Conservation (phyloP, 352 stramenopile genomes). For the Phytophthora constricta region DNA sequence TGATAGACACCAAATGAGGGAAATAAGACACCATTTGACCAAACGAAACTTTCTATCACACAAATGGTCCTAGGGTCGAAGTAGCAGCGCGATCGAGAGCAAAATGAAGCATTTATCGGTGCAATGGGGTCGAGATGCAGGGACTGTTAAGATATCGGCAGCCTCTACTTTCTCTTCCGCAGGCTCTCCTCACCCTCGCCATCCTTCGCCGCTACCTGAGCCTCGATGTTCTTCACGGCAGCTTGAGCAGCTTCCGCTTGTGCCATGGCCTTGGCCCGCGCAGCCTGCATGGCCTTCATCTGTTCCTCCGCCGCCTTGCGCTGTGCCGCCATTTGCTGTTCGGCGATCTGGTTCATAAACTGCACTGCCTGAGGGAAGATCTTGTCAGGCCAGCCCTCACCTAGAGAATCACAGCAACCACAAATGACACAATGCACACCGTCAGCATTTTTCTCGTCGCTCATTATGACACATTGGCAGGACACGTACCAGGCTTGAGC, state of each 20-base stretch:
- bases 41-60: constrained; percentile 50
- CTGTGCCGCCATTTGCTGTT: constrained; percentile 86
- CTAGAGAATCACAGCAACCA: constrained; percentile 28
- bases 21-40: constrained; percentile 25
- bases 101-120: constrained; percentile 29
- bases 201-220: constrained; percentile 40
- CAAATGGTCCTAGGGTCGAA: constrained; percentile 33
- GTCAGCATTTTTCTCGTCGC: neutral
- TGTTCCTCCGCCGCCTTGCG: constrained; percentile 74
- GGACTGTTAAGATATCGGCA: constrained; percentile 4
- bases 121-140: constrained; percentile 8
- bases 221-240: constrained; percentile 50
- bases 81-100: constrained; percentile 22
- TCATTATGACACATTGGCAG: neutral
- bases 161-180: constrained; percentile 72
- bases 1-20: constrained; percentile 5
- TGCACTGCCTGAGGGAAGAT: constrained; percentile 90
- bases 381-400: constrained; percentile 86
- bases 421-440: constrained; percentile 4
- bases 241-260: constrained; percentile 46
- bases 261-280: constrained; percentile 57
- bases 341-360: constrained; percentile 89
- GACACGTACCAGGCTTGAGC: constrained; percentile 73
- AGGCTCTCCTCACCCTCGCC: constrained; percentile 48
- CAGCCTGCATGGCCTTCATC: constrained; percentile 68